Base-by-base conservation (phyloP, 2,329 filamentous ascomycete genomes). In the Ophiostoma ulmi region DNA sequence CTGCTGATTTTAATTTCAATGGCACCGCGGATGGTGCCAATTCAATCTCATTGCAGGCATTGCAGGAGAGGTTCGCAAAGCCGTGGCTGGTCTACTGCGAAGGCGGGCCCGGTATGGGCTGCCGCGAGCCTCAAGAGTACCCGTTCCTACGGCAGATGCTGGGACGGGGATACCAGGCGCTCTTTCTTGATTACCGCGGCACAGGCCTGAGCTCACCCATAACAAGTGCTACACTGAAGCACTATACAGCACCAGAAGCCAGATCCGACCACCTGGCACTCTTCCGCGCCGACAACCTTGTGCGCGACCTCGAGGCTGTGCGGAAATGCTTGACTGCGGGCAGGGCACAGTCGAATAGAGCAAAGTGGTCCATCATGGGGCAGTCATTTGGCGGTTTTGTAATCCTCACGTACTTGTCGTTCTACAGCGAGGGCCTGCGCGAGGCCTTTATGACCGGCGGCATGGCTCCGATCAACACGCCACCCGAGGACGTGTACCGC, bases 331-430 rank as follows among this genome's bases (percentile, higher is more conserved):
- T 98, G 70, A 95, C 91, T 0, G 81, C 83, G 5, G 87, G 89
- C 69, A 91, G 88, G 75, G 88, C 91, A 0, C 58, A 71, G 14
- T 10, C 31, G 35, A 14, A 8, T 3, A 82, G 86, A 31, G 88
- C 91, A 77, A 89, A 90, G 77, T 97, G 94, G 94, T 91, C 89
- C 71, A 86, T 95, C 39, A 90, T 97, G 73, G 94, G 94, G 10
- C 94, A 97, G 80, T 94, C 90, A 20, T 98, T 97, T 79, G 94
- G 94, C 55, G 94, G 94, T 0, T 97, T 97, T 79, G 92, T 93
- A 77, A 86, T 85, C 67, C 83, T 93, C 44, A 94, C 91, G 8
- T 98, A 97, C 78, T 85, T 98, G 20, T 95, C 91, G 2, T 88
- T 91, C 78, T 89, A 87, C 75, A 92, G 92, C 0, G 86, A 93